Evolutionary conservation across 2,329 filamentous ascomycete genomes (phyloP).

Genomic region (Alternaria angustiovoidea): DNA sequence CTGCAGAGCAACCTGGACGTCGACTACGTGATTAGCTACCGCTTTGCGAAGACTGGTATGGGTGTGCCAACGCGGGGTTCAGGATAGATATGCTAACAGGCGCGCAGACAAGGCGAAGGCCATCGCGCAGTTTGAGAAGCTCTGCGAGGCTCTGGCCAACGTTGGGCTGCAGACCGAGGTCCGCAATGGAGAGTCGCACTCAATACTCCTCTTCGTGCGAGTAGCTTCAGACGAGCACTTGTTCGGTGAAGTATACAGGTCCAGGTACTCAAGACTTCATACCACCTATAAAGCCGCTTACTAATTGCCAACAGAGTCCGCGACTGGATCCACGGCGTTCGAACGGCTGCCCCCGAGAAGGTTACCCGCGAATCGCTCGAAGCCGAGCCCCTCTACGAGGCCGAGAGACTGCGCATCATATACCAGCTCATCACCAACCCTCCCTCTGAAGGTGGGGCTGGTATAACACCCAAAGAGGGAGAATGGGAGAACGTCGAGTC

Average conservation of each 20-base stretch:
- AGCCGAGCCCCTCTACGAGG: conserved; percentile 81
- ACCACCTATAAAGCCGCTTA: neutral
- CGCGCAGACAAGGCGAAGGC: conserved; percentile 71
- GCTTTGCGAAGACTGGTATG: conserved; percentile 73
- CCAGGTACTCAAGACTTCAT: conserved; percentile 61
- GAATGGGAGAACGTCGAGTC: conserved; percentile 61
- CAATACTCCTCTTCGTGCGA: conserved; percentile 83
- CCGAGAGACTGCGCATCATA: conserved; percentile 86
- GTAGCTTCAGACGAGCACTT: conserved; percentile 79
- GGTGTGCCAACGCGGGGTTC: conserved; percentile 6
- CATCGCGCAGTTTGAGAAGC: conserved; percentile 76
- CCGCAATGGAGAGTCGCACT: conserved; percentile 76
- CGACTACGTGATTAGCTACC: conserved; percentile 87
- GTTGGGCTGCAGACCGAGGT: conserved; percentile 91
- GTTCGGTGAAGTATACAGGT: conserved; percentile 81
- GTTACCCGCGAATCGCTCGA: conserved; percentile 74
- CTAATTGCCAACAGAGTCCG: conserved; percentile 67
- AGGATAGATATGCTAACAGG: conserved; percentile 20
- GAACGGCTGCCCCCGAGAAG: conserved; percentile 76
- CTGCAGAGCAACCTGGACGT: conserved; percentile 70
- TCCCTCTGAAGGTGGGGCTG: conserved; percentile 57
- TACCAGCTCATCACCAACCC: conserved; percentile 74
- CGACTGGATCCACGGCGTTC: conserved; percentile 92
- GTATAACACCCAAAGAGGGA: conserved; percentile 60
- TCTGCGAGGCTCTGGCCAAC: conserved; percentile 76